These are phyloP conservation scores for Neurospora tetraspora DNA, from an alignment of 495 filamentous ascomycete genomes.

Conservation along the genomic window DNA sequence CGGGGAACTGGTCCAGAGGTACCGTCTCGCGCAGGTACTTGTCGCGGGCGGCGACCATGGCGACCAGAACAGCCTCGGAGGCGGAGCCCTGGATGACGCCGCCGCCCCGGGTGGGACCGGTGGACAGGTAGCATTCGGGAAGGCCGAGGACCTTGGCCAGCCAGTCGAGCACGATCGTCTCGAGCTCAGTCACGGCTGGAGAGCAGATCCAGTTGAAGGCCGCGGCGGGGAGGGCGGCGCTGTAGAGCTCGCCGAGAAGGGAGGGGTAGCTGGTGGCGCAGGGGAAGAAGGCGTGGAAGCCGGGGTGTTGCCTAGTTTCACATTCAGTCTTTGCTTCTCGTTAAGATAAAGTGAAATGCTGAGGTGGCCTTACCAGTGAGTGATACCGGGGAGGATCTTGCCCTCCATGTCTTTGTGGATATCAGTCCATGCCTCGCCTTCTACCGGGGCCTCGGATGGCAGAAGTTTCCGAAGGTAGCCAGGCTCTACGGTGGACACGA, in stretches of 20 bases:
- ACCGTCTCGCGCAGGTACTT: constrained; percentile 56
- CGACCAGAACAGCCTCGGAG: constrained; percentile 76
- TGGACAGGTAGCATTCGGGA: constrained; percentile 67
- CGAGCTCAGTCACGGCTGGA: constrained; percentile 89
- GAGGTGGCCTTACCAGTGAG: constrained; percentile 59
- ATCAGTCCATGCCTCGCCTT: constrained; percentile 65
- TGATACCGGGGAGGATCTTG: constrained; percentile 89
- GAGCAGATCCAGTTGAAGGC: constrained; percentile 98
- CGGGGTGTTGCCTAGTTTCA: constrained; percentile 55
- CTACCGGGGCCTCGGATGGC: constrained; percentile 58
- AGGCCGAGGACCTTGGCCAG: constrained; percentile 63
- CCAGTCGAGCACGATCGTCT: constrained; percentile 88
- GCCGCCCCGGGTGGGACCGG: constrained; percentile 61
- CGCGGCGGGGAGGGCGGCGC: constrained; percentile 74
- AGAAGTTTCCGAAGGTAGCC: constrained; percentile 80
- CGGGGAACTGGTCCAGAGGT: constrained; percentile 39
- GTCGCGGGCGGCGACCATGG: constrained; percentile 84
- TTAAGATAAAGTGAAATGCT: background rate
- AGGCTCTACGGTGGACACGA: constrained; percentile 69
- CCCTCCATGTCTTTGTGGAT: constrained; percentile 80
- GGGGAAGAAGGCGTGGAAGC: constrained; percentile 96
- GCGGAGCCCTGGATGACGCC: constrained; percentile 95
- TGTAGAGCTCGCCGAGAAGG: constrained; percentile 91
- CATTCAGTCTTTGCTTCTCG: background rate
- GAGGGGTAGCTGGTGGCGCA: constrained; percentile 73